phyloP scores from a whole-genome alignment of 2,329 filamentous ascomycete species.

The Rhinocladiella mackenziei region DNA sequence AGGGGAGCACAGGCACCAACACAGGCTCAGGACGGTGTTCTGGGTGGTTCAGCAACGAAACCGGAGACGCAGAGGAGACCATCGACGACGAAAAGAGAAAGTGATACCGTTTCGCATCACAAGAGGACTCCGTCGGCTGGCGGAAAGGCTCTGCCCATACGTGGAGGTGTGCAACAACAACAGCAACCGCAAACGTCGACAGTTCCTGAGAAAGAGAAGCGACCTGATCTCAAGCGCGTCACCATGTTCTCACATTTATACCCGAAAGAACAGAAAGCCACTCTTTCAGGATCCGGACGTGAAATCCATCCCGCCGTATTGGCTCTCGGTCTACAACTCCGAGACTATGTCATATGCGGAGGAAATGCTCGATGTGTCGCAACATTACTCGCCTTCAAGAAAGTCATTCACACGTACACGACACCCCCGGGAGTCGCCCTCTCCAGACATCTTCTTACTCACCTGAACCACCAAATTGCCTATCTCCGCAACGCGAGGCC shows the following conservation, averaged over 20 bases:
- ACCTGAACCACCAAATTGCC: constrained; percentile 92
- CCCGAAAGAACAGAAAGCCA: constrained; percentile 66
- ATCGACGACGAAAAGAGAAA: constrained; percentile 24
- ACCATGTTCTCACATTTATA: constrained; percentile 80
- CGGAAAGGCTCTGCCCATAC: constrained; percentile 29
- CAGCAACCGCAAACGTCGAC: constrained; percentile 33
- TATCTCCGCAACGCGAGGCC: constrained; percentile 82
- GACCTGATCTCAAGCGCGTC: constrained; percentile 55
- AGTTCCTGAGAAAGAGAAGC: constrained; percentile 33
- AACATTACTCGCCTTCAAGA: constrained; percentile 84
- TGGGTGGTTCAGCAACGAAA: constrained; percentile 32
- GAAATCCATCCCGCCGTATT: constrained; percentile 83
- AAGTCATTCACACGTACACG: constrained; percentile 90
- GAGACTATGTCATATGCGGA: constrained; percentile 80
- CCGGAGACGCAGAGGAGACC: constrained; percentile 25
- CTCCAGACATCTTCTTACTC: constrained; percentile 83
- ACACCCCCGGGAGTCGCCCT: constrained; percentile 82
- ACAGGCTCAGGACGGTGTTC: constrained; percentile 24
- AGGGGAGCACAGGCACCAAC: constrained; percentile 38
- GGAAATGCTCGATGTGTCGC: constrained; percentile 84
- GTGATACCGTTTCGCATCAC: constrained; percentile 35
- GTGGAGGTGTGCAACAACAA: constrained; percentile 32
- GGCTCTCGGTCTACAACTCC: constrained; percentile 83
- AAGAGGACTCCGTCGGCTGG: constrained; percentile 31
- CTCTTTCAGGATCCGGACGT: constrained; percentile 58